Evolutionary conservation across 257 asterid species (phyloP).

Genomic region (Parsonsia alboflavescens): DNA sequence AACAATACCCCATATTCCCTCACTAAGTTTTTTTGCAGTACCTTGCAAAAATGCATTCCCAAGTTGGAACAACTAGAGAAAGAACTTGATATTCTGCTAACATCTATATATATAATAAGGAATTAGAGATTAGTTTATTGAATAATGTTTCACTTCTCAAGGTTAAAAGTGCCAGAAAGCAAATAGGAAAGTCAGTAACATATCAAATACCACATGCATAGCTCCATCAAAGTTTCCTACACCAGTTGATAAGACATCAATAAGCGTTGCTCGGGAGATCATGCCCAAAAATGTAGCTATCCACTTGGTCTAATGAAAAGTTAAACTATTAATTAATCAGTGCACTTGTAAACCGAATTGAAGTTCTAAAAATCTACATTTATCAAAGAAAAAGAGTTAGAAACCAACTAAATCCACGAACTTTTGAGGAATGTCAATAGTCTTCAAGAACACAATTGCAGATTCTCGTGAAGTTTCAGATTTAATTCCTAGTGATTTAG

Average conservation of each 20-base stretch:
- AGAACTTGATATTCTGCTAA: slow-evolving; percentile 48
- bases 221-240: neutral
- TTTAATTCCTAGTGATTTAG: slow-evolving; percentile 43
- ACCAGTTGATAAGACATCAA: neutral
- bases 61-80: slow-evolving; percentile 42
- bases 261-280: neutral
- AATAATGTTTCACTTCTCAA: too few species aligned
- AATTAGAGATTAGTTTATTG: neutral
- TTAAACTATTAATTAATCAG: neutral
- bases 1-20: slow-evolving; percentile 45
- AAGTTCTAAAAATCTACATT: neutral
- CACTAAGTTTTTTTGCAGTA: slow-evolving; percentile 28
- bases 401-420: slow-evolving; percentile 50
- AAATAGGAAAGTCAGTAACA: neutral
- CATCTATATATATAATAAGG: slow-evolving; percentile 24
- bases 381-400: neutral
- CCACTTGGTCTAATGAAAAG: neutral
- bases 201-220: neutral
- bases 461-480: slow-evolving; percentile 53
- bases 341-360: neutral
- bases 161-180: neutral
- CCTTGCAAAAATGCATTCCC: slow-evolving; percentile 39
- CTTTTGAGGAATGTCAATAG: slow-evolving; percentile 48
- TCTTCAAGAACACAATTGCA: slow-evolving; percentile 43
- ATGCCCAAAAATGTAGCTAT: neutral